Conservation (phyloP, 129 eudicot genomes). For the Calendula officinalis region DNA sequence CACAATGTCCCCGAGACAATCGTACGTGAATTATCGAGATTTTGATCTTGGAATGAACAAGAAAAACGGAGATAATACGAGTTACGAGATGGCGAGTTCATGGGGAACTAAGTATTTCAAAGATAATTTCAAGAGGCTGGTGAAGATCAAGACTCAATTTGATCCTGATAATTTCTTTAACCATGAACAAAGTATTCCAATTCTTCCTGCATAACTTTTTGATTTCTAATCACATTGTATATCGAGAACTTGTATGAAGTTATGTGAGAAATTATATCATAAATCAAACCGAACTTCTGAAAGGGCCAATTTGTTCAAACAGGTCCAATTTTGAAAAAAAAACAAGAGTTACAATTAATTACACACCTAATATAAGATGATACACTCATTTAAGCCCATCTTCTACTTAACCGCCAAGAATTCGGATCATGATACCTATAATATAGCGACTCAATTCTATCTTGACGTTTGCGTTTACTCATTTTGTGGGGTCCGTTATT, state of each 20-base stretch:
- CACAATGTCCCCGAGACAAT: constrained; percentile 32
- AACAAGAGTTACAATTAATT: no score
- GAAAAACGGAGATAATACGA: neutral
- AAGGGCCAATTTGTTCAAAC: no score
- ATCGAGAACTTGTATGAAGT: no score
- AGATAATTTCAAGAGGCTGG: no score
- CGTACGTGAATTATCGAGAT: constrained; percentile 44
- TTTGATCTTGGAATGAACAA: constrained; percentile 37
- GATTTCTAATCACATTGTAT: no score
- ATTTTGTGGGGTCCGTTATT: constrained; percentile 74
- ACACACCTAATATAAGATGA: no score
- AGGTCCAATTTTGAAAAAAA: no score
- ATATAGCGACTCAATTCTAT: constrained; percentile 78
- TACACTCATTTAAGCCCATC: constrained; percentile 54
- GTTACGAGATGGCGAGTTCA: neutral
- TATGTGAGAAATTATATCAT: no score
- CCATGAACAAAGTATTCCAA: no score
- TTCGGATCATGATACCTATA: constrained; percentile 84
- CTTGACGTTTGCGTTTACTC: constrained; percentile 89
- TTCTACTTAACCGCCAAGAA: constrained; percentile 86
- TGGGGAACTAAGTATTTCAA: constrained; percentile 39
- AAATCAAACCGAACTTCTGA: no score
- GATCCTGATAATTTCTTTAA: constrained; percentile 5
- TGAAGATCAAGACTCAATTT: constrained; percentile 19
- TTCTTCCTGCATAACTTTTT: no score